Percentiles rank a stretch among this genome's conserved stretches.
Evolutionary conservation across 768 basidiomycete genomes (phyloP).

Genomic region (Candolleomyces aberdarensis): DNA sequence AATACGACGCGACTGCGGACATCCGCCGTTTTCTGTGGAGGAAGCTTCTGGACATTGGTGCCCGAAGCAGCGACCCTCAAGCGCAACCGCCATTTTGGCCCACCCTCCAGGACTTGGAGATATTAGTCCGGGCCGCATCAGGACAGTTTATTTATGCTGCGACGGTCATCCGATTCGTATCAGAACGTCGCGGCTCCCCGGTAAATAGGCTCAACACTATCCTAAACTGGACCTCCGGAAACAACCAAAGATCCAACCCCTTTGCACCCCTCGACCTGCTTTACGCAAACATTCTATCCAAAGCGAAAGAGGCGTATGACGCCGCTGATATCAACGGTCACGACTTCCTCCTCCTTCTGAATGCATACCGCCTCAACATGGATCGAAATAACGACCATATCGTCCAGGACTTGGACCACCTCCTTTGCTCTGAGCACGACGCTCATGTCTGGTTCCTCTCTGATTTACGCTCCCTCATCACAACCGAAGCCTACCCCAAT

Average conservation of each 20-base stretch:
- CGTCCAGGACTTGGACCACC: background rate
- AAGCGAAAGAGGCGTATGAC: background rate
- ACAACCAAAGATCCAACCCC: no score
- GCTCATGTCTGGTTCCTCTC: background rate
- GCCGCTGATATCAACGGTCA: background rate
- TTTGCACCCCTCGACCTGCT: constrained; percentile 1
- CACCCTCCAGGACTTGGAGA: background rate
- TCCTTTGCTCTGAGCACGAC: background rate
- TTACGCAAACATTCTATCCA: constrained; percentile 1
- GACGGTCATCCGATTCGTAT: constrained; percentile 10
- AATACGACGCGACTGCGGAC: background rate
- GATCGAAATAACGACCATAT: no score
- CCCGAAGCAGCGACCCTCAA: background rate
- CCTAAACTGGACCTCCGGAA: background rate
- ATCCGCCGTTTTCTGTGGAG: background rate
- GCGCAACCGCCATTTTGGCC: constrained; percentile 7
- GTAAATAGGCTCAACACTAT: background rate
- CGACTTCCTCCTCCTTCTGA: background rate
- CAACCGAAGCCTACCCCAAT: background rate
- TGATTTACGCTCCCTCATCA: background rate
- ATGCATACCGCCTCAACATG: background rate
- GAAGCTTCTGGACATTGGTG: constrained; percentile 1
- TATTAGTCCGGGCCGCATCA: background rate
- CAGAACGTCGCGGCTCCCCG: constrained; percentile 7
- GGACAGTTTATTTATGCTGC: background rate